Percentiles rank a stretch among this genome's conserved stretches.
Evolutionary conservation across 2,329 filamentous ascomycete species (phyloP).

Genomic region (Zasmidium citrigriseum): DNA sequence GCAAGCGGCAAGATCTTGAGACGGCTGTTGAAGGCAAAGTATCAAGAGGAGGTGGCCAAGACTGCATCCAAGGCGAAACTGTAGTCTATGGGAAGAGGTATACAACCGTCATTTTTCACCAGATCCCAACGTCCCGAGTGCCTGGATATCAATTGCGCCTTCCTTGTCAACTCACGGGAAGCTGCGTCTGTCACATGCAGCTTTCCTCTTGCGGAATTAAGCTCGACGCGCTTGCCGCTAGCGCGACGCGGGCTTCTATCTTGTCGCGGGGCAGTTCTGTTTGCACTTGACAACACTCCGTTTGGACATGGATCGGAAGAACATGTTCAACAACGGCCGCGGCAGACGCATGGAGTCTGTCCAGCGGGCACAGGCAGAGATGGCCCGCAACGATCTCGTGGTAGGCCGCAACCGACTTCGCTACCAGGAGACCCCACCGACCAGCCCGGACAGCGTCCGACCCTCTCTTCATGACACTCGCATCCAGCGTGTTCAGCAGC

Average conservation of each 20-base stretch:
- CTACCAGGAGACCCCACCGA: not conserved
- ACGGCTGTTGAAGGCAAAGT: constrained; percentile 42
- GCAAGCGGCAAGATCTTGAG: constrained; percentile 73
- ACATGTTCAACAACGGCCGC: not conserved
- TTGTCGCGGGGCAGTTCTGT: too few species aligned
- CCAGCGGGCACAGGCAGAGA: not conserved
- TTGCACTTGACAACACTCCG: not conserved
- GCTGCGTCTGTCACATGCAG: not conserved
- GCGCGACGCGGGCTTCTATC: not conserved
- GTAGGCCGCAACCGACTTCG: not conserved
- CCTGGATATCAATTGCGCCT: too few species aligned
- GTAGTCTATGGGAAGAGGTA: not conserved
- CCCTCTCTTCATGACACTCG: not conserved
- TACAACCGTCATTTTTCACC: too few species aligned
- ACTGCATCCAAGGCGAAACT: not conserved
- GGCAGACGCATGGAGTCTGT: not conserved
- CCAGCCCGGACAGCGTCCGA: not conserved
- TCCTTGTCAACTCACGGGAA: too few species aligned
- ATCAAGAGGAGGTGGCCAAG: not conserved
- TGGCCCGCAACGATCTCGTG: not conserved
- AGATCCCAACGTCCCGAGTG: too few species aligned
- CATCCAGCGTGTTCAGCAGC: too few species aligned
- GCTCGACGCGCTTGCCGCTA: not conserved
- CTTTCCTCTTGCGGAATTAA: not conserved
- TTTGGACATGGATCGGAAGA: not conserved